Conservation (phyloP, 441 rosid species). For the Pelargonium fulgidum region DNA sequence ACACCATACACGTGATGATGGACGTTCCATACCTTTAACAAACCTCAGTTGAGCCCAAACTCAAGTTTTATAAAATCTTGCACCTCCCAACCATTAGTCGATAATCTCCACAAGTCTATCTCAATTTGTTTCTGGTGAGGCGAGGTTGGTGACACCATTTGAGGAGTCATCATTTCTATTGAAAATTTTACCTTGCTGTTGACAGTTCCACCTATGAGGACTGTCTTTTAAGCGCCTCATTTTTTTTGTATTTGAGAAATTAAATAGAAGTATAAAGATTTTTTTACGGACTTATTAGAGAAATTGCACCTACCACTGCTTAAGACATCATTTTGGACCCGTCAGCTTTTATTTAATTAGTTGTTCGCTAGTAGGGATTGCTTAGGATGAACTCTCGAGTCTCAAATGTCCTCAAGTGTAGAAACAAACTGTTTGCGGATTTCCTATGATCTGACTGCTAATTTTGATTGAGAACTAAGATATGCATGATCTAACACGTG, state of each 20-base stretch:
- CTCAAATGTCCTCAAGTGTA: not conserved
- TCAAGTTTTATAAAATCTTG: not conserved
- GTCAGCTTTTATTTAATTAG: no score
- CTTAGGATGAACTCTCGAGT: no score
- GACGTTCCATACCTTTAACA: no score
- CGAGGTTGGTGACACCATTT: not conserved
- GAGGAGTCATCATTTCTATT: not conserved
- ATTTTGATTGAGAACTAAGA: not conserved
- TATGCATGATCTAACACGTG: constrained; percentile 13
- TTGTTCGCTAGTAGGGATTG: no score
- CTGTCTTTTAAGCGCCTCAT: not conserved
- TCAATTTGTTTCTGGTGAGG: no score
- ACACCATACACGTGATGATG: no score
- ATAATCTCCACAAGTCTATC: not conserved
- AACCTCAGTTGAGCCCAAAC: no score
- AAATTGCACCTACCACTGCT: no score
- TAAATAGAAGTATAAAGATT: no score
- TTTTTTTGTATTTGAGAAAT: no score
- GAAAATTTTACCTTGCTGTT: not conserved
- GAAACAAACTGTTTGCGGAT: not conserved
- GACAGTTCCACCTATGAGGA: not conserved
- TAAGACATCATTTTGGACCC: no score
- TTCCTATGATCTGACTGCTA: not conserved
- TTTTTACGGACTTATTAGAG: no score
- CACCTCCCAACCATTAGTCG: not conserved